phyloP scores from a whole-genome alignment of 1,139 yeast genomes.

The Taphrina pruni region DNA sequence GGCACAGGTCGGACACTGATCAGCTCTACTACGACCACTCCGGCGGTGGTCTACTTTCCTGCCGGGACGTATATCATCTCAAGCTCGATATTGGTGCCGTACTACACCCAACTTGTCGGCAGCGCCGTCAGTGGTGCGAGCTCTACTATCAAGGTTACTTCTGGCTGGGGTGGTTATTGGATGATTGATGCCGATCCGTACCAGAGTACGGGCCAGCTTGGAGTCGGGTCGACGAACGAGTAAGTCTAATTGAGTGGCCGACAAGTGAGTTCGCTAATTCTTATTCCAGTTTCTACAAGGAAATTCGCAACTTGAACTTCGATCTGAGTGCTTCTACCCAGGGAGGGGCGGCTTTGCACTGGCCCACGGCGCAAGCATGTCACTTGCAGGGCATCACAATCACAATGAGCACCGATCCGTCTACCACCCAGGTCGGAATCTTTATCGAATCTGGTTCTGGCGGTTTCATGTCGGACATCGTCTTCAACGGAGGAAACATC shows the following conservation, averaged over 20 bases:
- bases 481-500: slow-evolving; percentile 41
- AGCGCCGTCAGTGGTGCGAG: slow-evolving; percentile 23
- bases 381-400: slow-evolving; percentile 39
- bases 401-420: slow-evolving; percentile 34
- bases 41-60: slow-evolving; percentile 44
- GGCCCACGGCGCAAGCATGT: slow-evolving; percentile 44
- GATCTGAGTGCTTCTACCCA: slow-evolving; percentile 34
- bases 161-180: slow-evolving; percentile 26
- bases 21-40: slow-evolving; percentile 41
- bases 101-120: slow-evolving; percentile 42
- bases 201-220: slow-evolving; percentile 30
- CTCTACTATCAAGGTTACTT: slow-evolving; percentile 39
- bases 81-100: slow-evolving; percentile 33
- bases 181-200: slow-evolving; percentile 40
- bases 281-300: slow-evolving; percentile 40
- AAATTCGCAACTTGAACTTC: slow-evolving; percentile 37
- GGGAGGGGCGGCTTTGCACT: slow-evolving; percentile 39
- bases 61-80: slow-evolving; percentile 41
- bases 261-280: neutral
- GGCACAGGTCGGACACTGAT: slow-evolving; percentile 28
- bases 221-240: slow-evolving; percentile 25
- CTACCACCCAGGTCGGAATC: slow-evolving; percentile 35
- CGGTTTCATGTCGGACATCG: slow-evolving; percentile 43
- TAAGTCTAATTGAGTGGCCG: neutral
- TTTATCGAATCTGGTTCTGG: slow-evolving; percentile 44